phyloP scores from a whole-genome alignment of 1,284 basidiomycete species.

The Butyriboletus appendiculatus region DNA sequence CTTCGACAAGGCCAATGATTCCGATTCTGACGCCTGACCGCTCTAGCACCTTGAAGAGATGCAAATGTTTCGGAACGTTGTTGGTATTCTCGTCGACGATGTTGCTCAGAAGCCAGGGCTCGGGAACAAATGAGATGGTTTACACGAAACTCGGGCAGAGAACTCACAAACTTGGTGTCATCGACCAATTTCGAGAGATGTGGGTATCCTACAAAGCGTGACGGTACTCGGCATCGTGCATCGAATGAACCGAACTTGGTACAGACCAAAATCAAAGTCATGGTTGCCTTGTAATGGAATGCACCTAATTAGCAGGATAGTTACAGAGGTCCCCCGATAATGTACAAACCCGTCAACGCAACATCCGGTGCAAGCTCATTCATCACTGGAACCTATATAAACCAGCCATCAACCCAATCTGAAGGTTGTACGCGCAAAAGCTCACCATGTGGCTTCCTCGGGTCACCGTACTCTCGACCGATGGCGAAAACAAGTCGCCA shows the following conservation, averaged over 20 bases:
- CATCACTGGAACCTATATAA: slow-evolving; percentile 75
- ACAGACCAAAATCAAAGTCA: slow-evolving; percentile 56
- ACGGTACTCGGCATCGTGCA: slow-evolving; percentile 7
- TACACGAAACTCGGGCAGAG: slow-evolving; percentile 5
- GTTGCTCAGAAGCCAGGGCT: slow-evolving; percentile 64
- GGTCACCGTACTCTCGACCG: slow-evolving; percentile 85
- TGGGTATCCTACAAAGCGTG: slow-evolving; percentile 60
- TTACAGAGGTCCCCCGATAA: neutral
- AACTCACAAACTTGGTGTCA: slow-evolving; percentile 59
- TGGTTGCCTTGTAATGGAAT: slow-evolving; percentile 52
- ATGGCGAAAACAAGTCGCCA: slow-evolving; percentile 86
- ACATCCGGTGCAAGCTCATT: slow-evolving; percentile 73
- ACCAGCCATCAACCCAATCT: neutral
- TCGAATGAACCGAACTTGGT: neutral
- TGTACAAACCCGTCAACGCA: slow-evolving; percentile 55
- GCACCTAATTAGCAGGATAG: slow-evolving; percentile 4
- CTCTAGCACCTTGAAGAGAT: slow-evolving; percentile 54
- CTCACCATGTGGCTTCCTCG: slow-evolving; percentile 89
- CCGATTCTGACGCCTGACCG: slow-evolving; percentile 62
- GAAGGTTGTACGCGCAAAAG: neutral
- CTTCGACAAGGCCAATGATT: slow-evolving; percentile 69
- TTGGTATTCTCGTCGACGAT: slow-evolving; percentile 54
- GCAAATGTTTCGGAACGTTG: slow-evolving; percentile 48
- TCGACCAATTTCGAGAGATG: slow-evolving; percentile 76
- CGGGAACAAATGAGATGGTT: slow-evolving; percentile 4